A percentile compares a stretch with the other conserved stretches of the same genome.
phyloP scores from a whole-genome alignment of 2,329 filamentous ascomycete species.

The Neophaeococcomyces aloes region DNA sequence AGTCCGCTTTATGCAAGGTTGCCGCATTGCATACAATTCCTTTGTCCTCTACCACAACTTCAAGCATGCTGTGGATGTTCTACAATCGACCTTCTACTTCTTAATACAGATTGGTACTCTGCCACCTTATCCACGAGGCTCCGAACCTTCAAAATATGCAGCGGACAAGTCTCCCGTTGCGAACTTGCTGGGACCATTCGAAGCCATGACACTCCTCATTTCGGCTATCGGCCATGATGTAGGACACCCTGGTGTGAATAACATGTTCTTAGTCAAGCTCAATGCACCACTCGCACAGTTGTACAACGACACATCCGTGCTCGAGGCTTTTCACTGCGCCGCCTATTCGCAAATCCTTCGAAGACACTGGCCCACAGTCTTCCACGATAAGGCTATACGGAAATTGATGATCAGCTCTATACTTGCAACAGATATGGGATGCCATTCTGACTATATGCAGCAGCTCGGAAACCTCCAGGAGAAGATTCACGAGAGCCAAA shows the following conservation, averaged over 20 bases:
- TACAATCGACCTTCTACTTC: conserved; percentile 88
- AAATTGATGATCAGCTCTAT: conserved; percentile 96
- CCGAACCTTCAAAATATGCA: conserved; percentile 23
- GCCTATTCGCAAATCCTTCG: conserved; percentile 93
- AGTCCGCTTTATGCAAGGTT: conserved; percentile 74
- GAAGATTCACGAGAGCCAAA: conserved; percentile 58
- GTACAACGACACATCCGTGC: conserved; percentile 92
- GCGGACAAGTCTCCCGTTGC: conserved; percentile 54
- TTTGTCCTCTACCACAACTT: conserved; percentile 99
- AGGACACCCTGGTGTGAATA: conserved; percentile 94
- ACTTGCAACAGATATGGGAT: conserved; percentile 89
- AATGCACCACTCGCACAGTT: conserved; percentile 88
- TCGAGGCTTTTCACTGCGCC: conserved; percentile 95
- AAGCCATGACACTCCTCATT: conserved; percentile 78
- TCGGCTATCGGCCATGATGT: conserved; percentile 98
- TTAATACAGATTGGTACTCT: conserved; percentile 69
- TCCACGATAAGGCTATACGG: conserved; percentile 68
- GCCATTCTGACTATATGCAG: conserved; percentile 95
- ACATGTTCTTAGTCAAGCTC: conserved; percentile 83
- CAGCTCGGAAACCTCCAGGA: conserved; percentile 71
- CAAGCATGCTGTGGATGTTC: conserved; percentile 88
- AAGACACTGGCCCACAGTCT: conserved; percentile 78
- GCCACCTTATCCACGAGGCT: conserved; percentile 50
- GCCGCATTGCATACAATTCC: conserved; percentile 86
- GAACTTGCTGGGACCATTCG: conserved; percentile 68